Conservation (phyloP, 1,284 basidiomycete species). For the Volvariella volvacea region DNA sequence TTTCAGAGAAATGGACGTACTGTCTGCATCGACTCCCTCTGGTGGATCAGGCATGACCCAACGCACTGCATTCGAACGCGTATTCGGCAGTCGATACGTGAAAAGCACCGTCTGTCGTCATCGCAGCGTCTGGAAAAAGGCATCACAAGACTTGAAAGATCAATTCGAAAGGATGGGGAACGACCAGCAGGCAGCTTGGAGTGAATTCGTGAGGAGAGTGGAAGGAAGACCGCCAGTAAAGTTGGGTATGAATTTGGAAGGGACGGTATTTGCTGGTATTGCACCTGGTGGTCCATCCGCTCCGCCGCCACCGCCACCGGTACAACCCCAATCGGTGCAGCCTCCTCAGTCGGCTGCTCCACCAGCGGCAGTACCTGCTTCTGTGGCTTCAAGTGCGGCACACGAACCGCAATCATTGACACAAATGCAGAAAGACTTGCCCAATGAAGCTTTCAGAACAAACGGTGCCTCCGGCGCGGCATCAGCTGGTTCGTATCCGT, state of each 20-base stretch:
- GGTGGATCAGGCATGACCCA: slow-evolving; percentile 39
- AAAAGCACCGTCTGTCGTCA: slow-evolving; percentile 67
- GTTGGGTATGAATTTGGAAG: slow-evolving; percentile 2
- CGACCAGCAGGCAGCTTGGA: slow-evolving; percentile 57
- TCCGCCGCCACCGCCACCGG: background rate
- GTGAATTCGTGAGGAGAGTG: slow-evolving; percentile 52
- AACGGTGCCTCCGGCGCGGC: no score
- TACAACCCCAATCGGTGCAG: background rate
- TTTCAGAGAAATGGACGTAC: slow-evolving; percentile 47
- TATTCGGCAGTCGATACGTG: slow-evolving; percentile 60
- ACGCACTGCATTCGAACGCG: slow-evolving; percentile 53
- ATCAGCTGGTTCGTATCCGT: no score
- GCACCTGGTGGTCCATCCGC: background rate
- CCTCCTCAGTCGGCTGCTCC: no score
- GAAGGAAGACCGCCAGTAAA: slow-evolving; percentile 36
- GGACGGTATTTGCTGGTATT: background rate
- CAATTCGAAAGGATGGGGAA: slow-evolving; percentile 47
- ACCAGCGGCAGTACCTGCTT: no score
- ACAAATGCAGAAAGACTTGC: no score
- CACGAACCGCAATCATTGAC: no score
- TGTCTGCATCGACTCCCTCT: slow-evolving; percentile 31
- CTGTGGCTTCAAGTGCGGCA: no score
- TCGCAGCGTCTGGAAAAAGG: slow-evolving; percentile 54
- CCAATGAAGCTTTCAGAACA: no score
- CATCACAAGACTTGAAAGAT: slow-evolving; percentile 36